Evolutionary conservation across 2,329 filamentous ascomycete species (phyloP).

Genomic region (Aspergillus sp.): DNA sequence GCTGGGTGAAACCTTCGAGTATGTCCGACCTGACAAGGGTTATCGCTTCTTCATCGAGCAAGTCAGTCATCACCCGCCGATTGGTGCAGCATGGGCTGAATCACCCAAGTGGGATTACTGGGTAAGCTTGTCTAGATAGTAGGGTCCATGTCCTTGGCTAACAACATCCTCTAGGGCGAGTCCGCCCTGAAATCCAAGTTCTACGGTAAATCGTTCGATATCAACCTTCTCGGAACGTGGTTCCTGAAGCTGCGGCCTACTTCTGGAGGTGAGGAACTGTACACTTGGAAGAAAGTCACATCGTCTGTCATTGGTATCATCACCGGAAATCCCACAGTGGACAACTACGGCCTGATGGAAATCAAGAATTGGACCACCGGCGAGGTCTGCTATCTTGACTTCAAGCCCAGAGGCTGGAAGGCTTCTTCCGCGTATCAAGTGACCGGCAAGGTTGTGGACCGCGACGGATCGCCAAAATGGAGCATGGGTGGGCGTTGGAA

Average conservation of each 20-base stretch:
- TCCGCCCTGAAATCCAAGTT: conserved; percentile 95
- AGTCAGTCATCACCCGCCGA: conserved; percentile 93
- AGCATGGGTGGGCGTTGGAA: conserved; percentile 95
- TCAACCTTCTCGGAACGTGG: conserved; percentile 95
- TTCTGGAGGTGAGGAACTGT: conserved; percentile 76
- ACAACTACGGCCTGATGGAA: conserved; percentile 97
- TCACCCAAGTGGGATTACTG: conserved; percentile 94
- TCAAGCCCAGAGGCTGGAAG: conserved; percentile 95
- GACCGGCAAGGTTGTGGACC: conserved; percentile 78
- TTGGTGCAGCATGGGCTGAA: conserved; percentile 91
- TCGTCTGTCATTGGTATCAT: conserved; percentile 98
- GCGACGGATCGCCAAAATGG: conserved; percentile 76
- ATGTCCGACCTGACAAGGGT: conserved; percentile 90
- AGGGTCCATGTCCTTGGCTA: neutral
- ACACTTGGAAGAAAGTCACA: conserved; percentile 98
- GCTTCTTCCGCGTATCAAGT: conserved; percentile 88
- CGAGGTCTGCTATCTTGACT: conserved; percentile 83
- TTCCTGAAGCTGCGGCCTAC: conserved; percentile 81
- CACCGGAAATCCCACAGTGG: conserved; percentile 91
- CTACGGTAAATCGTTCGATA: conserved; percentile 95
- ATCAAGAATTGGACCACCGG: conserved; percentile 97
- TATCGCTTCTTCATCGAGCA: conserved; percentile 99
- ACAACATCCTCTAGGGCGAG: conserved; percentile 61
- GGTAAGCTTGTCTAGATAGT: conserved; percentile 35
- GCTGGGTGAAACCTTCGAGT: conserved; percentile 94